Evolutionary conservation across 1,284 basidiomycete species (phyloP).

Genomic region (Ceratobasidium sp.): DNA sequence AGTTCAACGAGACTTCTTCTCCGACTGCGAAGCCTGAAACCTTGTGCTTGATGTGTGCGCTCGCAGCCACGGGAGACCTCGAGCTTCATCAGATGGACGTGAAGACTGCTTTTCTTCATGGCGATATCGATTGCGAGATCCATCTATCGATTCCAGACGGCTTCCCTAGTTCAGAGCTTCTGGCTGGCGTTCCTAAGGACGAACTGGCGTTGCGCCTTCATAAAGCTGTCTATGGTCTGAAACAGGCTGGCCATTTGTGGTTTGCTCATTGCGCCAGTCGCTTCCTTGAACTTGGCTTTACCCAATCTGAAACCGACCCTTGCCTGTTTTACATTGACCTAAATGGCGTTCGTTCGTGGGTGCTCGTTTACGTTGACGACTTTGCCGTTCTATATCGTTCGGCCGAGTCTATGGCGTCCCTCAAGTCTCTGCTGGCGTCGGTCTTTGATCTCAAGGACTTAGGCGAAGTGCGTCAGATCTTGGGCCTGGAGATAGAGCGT

Average conservation of each 20-base stretch:
- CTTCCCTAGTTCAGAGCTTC: slow-evolving; percentile 12
- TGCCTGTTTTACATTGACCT: background rate
- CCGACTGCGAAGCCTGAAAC: slow-evolving; percentile 56
- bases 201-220: background rate
- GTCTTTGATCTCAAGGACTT: slow-evolving; percentile 7
- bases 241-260: too few species aligned
- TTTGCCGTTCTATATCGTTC: background rate
- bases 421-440: background rate
- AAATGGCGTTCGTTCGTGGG: background rate
- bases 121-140: slow-evolving; percentile 43
- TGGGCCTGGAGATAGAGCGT: slow-evolving; percentile 12
- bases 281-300: too few species aligned
- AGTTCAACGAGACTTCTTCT: slow-evolving; percentile 59
- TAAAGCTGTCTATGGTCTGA: slow-evolving; percentile 10
- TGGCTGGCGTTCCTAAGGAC: background rate
- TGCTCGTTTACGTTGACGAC: slow-evolving; percentile 15
- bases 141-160: slow-evolving; percentile 46
- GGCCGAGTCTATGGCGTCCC: background rate
- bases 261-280: too few species aligned
- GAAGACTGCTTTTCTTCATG: slow-evolving; percentile 55
- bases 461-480: background rate
- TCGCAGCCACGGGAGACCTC: slow-evolving; percentile 53
- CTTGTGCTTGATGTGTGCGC: slow-evolving; percentile 53
- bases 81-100: slow-evolving; percentile 59
- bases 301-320: background rate